These are phyloP conservation scores for Beauveria sp. DNA, from an alignment of 2,329 filamentous ascomycete species.

Conservation along the genomic window DNA sequence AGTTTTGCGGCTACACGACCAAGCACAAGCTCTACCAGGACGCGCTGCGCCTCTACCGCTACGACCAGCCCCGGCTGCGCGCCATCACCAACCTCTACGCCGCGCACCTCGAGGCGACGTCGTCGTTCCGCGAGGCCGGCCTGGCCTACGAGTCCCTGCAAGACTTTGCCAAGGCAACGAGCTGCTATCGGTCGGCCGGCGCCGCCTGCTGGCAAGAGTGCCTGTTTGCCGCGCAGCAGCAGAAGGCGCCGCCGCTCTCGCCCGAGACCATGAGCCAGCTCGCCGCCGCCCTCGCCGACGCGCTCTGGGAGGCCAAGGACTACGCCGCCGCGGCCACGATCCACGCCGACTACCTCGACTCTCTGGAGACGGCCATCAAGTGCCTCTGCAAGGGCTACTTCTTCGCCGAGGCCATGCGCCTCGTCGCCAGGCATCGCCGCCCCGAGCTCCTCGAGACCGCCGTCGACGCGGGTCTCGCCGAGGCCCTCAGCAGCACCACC, in stretches of 20 bases:
- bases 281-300: slow-evolving; percentile 68
- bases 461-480: slow-evolving; percentile 71
- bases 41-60: slow-evolving; percentile 76
- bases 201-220: slow-evolving; percentile 80
- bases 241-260: slow-evolving; percentile 54
- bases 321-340: slow-evolving; percentile 73
- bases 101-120: slow-evolving; percentile 63
- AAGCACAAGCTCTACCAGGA: slow-evolving; percentile 74
- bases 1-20: slow-evolving; percentile 67
- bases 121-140: slow-evolving; percentile 77
- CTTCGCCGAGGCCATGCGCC: slow-evolving; percentile 82
- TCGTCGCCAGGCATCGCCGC: slow-evolving; percentile 55
- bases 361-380: slow-evolving; percentile 62
- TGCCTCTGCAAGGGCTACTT: slow-evolving; percentile 79
- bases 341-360: slow-evolving; percentile 70
- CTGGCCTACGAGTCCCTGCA: slow-evolving; percentile 82
- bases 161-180: slow-evolving; percentile 66
- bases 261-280: slow-evolving; percentile 55
- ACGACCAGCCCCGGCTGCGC: slow-evolving; percentile 59
- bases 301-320: slow-evolving; percentile 76
- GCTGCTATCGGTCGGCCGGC: slow-evolving; percentile 76
- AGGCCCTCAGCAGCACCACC: slow-evolving; percentile 73
- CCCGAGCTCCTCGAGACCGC: slow-evolving; percentile 56
- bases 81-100: slow-evolving; percentile 74
- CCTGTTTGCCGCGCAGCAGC: slow-evolving; percentile 68